These are phyloP conservation scores for Cucurbita pepo DNA, from an alignment of 306 rosid species.

Conservation along the genomic window DNA sequence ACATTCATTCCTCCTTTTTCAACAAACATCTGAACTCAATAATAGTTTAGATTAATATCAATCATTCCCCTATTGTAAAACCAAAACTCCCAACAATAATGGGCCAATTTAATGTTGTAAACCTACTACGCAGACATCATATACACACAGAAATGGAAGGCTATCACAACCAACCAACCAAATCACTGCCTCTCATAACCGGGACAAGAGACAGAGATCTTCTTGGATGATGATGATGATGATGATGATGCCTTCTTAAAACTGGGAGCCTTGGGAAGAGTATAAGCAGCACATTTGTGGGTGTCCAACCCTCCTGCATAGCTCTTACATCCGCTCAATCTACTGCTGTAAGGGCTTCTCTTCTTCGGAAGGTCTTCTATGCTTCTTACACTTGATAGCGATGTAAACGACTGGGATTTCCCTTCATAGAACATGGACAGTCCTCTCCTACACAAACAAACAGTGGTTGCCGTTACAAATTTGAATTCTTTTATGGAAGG, in stretches of 20 bases:
- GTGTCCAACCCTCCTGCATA: constrained; percentile 26
- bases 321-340: constrained; percentile 31
- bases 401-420: constrained; percentile 37
- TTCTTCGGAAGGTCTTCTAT: constrained; percentile 37
- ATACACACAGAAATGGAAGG: no score
- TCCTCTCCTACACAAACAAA: constrained; percentile 32
- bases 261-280: constrained; percentile 25
- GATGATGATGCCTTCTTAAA: constrained; percentile 12
- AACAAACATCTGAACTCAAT: no score
- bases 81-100: background rate
- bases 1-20: no score
- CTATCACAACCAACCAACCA: background rate
- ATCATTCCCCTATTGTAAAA: background rate
- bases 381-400: constrained; percentile 26
- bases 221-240: background rate
- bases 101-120: background rate
- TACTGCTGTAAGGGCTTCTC: constrained; percentile 17
- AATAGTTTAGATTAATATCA: no score
- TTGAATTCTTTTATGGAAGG: background rate
- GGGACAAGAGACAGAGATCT: constrained; percentile 8
- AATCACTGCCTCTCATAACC: constrained; percentile 8
- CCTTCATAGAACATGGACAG: constrained; percentile 38
- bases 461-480: background rate
- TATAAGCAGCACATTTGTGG: constrained; percentile 13
- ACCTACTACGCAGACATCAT: background rate